These are phyloP conservation scores for Penicillium odoratum DNA, from an alignment of 495 filamentous ascomycete species.

Conservation along the genomic window DNA sequence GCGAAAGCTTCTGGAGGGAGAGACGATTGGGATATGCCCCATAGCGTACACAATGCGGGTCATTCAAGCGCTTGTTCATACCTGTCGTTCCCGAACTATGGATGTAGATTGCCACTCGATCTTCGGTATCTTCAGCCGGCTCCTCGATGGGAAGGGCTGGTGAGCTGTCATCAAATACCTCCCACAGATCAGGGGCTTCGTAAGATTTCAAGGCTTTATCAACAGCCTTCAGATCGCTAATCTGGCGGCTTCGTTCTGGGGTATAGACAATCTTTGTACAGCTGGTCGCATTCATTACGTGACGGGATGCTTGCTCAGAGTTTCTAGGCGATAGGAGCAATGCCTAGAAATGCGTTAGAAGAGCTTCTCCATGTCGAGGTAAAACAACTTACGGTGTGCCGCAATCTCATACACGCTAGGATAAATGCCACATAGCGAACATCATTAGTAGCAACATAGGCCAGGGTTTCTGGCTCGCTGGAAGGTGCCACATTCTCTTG, in stretches of 20 bases:
- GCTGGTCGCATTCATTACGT: slow-evolving; percentile 30
- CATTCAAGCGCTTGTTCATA: neutral
- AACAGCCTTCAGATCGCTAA: slow-evolving; percentile 13
- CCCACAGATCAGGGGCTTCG: slow-evolving; percentile 20
- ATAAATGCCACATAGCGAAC: slow-evolving; percentile 27
- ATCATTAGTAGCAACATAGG: slow-evolving; percentile 35
- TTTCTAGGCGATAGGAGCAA: slow-evolving; percentile 39
- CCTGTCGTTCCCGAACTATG: slow-evolving; percentile 63
- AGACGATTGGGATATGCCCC: too few relatives aligned
- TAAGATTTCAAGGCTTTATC: slow-evolving; percentile 12
- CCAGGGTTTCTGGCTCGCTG: slow-evolving; percentile 21
- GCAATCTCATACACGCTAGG: slow-evolving; percentile 28
- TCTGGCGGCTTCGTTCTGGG: slow-evolving; percentile 13
- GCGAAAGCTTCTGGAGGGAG: too few relatives aligned
- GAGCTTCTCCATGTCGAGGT: neutral
- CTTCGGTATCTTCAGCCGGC: slow-evolving; percentile 36
- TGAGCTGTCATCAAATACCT: slow-evolving; percentile 20
- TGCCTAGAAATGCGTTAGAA: neutral
- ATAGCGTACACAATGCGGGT: too few relatives aligned
- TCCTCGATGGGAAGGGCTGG: slow-evolving; percentile 16
- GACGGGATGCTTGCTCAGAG: slow-evolving; percentile 32
- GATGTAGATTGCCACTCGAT: slow-evolving; percentile 44
- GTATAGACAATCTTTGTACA: slow-evolving; percentile 35
- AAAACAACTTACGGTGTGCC: slow-evolving; percentile 17
- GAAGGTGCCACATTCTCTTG: slow-evolving; percentile 31